Conservation (phyloP, 371 early-diverging fungal species). For the Saksenaea vasiformis region DNA sequence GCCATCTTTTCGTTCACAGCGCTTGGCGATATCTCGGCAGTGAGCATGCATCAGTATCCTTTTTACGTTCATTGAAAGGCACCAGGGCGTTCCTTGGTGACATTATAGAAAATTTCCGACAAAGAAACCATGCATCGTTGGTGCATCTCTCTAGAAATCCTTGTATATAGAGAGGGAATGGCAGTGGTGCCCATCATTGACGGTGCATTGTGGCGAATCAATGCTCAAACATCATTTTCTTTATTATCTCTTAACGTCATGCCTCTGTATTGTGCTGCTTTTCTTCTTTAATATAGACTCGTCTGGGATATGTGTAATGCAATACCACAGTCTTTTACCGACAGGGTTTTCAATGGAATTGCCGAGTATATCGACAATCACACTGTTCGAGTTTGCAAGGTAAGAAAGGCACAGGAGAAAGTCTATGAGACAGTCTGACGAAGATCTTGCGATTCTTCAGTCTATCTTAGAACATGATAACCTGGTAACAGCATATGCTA, state of each 20-base stretch:
- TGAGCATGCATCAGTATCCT: conserved; percentile 75
- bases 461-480: conserved; percentile 67
- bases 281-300: conserved; percentile 21
- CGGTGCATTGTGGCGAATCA: neutral
- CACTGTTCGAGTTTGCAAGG: conserved; percentile 56
- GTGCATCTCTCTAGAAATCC: neutral
- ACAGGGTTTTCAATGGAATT: conserved; percentile 69
- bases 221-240: conserved; percentile 2
- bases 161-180: neutral
- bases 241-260: conserved; percentile 6
- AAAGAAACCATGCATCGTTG: neutral
- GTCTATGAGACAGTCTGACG: neutral
- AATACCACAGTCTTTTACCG: conserved; percentile 71
- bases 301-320: conserved; percentile 74
- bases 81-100: neutral
- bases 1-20: conserved; percentile 60
- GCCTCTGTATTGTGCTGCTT: neutral
- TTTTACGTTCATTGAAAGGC: conserved; percentile 7
- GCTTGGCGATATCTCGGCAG: conserved; percentile 56
- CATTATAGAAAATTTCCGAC: neutral
- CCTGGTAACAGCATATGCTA: conserved; percentile 71
- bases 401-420: conserved; percentile 18
- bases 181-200: neutral
- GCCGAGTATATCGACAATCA: conserved; percentile 69
- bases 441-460: conserved; percentile 26